These are phyloP conservation scores for Fusarium algeriense DNA, from an alignment of 2,329 filamentous ascomycete genomes.

Conservation along the genomic window DNA sequence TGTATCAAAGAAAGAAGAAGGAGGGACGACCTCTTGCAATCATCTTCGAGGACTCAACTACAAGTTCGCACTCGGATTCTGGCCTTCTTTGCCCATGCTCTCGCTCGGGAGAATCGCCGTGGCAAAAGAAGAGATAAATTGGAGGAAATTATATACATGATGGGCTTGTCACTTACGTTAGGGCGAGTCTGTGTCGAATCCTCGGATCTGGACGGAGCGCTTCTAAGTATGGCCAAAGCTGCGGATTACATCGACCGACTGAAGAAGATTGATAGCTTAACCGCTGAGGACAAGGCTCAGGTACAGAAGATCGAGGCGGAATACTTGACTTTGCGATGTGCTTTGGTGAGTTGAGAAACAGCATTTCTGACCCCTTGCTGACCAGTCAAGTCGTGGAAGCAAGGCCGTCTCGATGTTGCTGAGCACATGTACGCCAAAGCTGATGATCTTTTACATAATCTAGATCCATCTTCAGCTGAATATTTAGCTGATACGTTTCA, in stretches of 20 bases:
- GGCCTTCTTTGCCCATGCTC: conserved; percentile 76
- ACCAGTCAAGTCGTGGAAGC: conserved; percentile 74
- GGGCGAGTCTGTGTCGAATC: conserved; percentile 64
- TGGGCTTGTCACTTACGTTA: conserved; percentile 77
- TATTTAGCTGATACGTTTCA: conserved; percentile 75
- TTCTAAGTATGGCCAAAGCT: conserved; percentile 72
- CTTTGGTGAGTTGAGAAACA: conserved; percentile 66
- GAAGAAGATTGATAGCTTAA: conserved; percentile 9
- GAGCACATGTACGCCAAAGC: conserved; percentile 81
- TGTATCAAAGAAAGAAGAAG: conserved; percentile 64
- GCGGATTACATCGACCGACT: conserved; percentile 62
- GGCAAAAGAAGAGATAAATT: conserved; percentile 42
- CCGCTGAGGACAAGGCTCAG: not conserved
- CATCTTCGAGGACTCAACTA: conserved; percentile 46
- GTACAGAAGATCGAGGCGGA: conserved; percentile 63
- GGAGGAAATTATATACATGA: conserved; percentile 65
- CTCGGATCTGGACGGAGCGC: conserved; percentile 67
- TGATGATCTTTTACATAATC: conserved; percentile 51
- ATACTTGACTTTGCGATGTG: conserved; percentile 74
- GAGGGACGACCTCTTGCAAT: conserved; percentile 30
- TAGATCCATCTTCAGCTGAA: conserved; percentile 67
- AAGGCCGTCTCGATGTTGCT: conserved; percentile 78
- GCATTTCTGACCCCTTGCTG: conserved; percentile 18
- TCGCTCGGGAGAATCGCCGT: conserved; percentile 57
- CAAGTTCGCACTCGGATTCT: conserved; percentile 62